These are phyloP conservation scores for Blumeriella jaapii DNA, from an alignment of 2,329 filamentous ascomycete species.

Conservation along the genomic window DNA sequence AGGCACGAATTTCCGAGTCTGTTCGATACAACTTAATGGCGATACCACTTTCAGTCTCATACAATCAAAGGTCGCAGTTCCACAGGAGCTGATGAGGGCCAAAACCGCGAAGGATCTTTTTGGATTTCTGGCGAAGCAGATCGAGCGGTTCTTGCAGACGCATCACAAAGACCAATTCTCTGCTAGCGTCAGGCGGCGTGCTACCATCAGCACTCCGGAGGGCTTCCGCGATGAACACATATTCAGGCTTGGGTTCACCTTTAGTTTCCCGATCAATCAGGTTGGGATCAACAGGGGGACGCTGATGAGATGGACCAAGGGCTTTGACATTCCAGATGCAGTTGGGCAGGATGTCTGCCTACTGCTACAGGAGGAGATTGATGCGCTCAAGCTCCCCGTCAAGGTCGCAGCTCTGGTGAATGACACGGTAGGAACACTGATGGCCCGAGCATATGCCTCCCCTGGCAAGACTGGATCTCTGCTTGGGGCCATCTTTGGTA, in stretches of 20 bases:
- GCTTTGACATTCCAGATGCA: slow-evolving; percentile 92
- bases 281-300: slow-evolving; percentile 89
- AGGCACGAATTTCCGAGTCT: slow-evolving; percentile 96
- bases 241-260: slow-evolving; percentile 96
- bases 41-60: slow-evolving; percentile 91
- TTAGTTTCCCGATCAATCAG: slow-evolving; percentile 94
- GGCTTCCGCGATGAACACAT: slow-evolving; percentile 61
- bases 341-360: slow-evolving; percentile 90
- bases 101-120: slow-evolving; percentile 82
- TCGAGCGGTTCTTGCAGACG: slow-evolving; percentile 73
- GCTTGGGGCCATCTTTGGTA: slow-evolving; percentile 94
- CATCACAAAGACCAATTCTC: slow-evolving; percentile 86
- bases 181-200: slow-evolving; percentile 52
- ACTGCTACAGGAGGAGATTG: slow-evolving; percentile 79
- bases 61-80: slow-evolving; percentile 86
- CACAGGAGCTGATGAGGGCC: slow-evolving; percentile 79
- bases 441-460: slow-evolving; percentile 93
- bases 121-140: slow-evolving; percentile 82
- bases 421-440: slow-evolving; percentile 92
- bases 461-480: slow-evolving; percentile 77
- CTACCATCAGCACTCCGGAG: slow-evolving; percentile 45
- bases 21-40: slow-evolving; percentile 85
- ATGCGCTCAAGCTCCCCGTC: slow-evolving; percentile 75
- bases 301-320: slow-evolving; percentile 96
- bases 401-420: slow-evolving; percentile 94